Percentiles rank a stretch among this genome's conserved stretches.
phyloP scores from a whole-genome alignment of 140 eudicot species.

The Ambrosia hybrid region DNA sequence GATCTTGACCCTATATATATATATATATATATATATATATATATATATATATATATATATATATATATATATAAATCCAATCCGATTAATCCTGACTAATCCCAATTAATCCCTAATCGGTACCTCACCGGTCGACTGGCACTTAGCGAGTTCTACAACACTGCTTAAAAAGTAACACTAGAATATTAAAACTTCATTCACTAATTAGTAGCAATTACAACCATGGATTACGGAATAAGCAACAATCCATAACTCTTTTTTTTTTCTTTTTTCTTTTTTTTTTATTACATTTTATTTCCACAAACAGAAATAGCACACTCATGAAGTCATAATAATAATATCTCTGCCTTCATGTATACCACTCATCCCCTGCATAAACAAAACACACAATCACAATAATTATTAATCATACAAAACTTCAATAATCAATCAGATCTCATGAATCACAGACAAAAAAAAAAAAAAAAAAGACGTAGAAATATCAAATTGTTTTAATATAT shows the following conservation, averaged over 20 bases:
- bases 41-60: too few relatives aligned
- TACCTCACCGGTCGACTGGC: too few relatives aligned
- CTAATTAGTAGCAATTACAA: slow-evolving; percentile 29
- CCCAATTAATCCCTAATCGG: too few relatives aligned
- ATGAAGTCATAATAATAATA: neutral
- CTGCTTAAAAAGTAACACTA: neutral
- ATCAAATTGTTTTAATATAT: neutral
- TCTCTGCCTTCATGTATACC: slow-evolving; percentile 20
- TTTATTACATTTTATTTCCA: slow-evolving; percentile 27
- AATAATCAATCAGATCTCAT: neutral
- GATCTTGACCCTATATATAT: too few relatives aligned
- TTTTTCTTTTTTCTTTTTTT: neutral
- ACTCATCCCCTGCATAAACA: slow-evolving; percentile 27
- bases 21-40: too few relatives aligned
- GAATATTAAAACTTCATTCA: slow-evolving; percentile 29
- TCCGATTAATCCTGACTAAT: too few relatives aligned
- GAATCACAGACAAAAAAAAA: neutral
- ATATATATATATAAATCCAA: too few relatives aligned
- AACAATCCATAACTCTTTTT: slow-evolving; percentile 12
- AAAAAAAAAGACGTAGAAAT: neutral
- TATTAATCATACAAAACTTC: neutral
- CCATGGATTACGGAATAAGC: neutral
- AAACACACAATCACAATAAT: neutral
- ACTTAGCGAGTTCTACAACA: too few relatives aligned
- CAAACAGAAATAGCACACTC: slow-evolving; percentile 23